phyloP scores from a whole-genome alignment of 768 basidiomycete species.

The Leucocoprinus sp. region DNA sequence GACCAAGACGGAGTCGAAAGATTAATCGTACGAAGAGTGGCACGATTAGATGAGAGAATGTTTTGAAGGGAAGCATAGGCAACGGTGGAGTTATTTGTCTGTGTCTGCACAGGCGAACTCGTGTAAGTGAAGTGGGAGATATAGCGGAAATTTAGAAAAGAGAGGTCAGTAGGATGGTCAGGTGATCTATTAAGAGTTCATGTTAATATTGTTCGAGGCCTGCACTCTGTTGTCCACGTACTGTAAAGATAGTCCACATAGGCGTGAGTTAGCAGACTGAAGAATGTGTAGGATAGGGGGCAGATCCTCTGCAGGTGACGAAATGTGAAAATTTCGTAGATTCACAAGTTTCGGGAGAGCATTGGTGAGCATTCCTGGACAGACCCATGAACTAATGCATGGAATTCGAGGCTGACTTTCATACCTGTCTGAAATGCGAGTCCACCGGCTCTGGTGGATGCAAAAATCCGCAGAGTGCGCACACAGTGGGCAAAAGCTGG shows the following conservation, averaged over 20 bases:
- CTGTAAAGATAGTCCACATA: slow-evolving; percentile 51
- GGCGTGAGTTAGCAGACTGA: slow-evolving; percentile 40
- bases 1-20: slow-evolving; percentile 49
- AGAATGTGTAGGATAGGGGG: slow-evolving; percentile 43
- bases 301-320: slow-evolving; percentile 47
- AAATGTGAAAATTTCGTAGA: slow-evolving; percentile 52
- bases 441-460: slow-evolving; percentile 35
- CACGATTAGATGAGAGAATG: slow-evolving; percentile 46
- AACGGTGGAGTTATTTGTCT: slow-evolving; percentile 25
- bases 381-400: not conserved
- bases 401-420: not conserved
- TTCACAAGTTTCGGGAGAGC: slow-evolving; percentile 56
- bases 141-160: slow-evolving; percentile 42
- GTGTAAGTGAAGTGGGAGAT: slow-evolving; percentile 52
- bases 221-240: slow-evolving; percentile 27
- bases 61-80: slow-evolving; percentile 29
- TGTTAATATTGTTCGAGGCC: too few species aligned
- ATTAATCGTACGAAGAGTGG: slow-evolving; percentile 43
- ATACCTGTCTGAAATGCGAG: slow-evolving; percentile 61
- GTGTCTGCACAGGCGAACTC: slow-evolving; percentile 18
- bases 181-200: slow-evolving; percentile 37
- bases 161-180: slow-evolving; percentile 36
- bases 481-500: slow-evolving; percentile 49
- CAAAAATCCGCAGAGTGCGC: slow-evolving; percentile 50
- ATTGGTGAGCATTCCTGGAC: slow-evolving; percentile 58